These are phyloP conservation scores for Leishmania tarentolae DNA, from an alignment of 208 protist genomes.

Conservation along the genomic window DNA sequence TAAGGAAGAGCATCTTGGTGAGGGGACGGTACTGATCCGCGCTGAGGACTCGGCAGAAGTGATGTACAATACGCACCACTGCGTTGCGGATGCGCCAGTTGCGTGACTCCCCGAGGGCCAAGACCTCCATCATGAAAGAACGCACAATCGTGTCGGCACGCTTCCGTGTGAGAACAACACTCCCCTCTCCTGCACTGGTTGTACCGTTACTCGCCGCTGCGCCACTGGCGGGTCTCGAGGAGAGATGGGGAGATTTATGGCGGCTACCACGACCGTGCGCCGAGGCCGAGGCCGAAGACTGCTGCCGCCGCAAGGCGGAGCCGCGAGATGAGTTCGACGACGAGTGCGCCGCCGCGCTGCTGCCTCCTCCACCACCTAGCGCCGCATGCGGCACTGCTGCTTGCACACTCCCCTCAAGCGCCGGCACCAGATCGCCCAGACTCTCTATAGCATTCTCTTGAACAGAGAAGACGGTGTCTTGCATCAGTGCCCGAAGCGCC, in stretches of 20 bases:
- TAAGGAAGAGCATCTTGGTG: slow-evolving; percentile 40
- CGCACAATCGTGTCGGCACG: slow-evolving; percentile 33
- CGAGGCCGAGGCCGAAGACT: neutral
- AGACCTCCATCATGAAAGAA: slow-evolving; percentile 42
- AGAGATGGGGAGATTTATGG: slow-evolving; percentile 16
- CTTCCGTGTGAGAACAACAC: slow-evolving; percentile 12
- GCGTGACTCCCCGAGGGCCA: slow-evolving; percentile 52
- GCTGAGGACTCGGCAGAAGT: slow-evolving; percentile 51
- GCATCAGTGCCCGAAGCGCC: slow-evolving; percentile 40
- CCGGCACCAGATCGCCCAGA: slow-evolving; percentile 35
- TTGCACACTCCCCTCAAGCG: slow-evolving; percentile 22
- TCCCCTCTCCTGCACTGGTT: neutral
- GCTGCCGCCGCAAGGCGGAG: slow-evolving; percentile 16
- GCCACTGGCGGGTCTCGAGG: neutral
- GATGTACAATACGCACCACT: slow-evolving; percentile 43
- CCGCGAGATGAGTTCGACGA: slow-evolving; percentile 17
- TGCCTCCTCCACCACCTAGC: neutral
- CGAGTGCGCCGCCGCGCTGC: slow-evolving; percentile 1
- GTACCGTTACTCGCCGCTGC: slow-evolving; percentile 1
- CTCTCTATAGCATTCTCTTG: slow-evolving; percentile 52
- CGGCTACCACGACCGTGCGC: slow-evolving; percentile 18
- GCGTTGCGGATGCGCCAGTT: slow-evolving; percentile 81
- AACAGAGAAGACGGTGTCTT: slow-evolving; percentile 43
- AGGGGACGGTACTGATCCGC: slow-evolving; percentile 58
- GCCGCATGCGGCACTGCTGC: slow-evolving; percentile 21